These are phyloP conservation scores for Paramecium sonneborni DNA, from an alignment of 73 alveolate genomes.

Conservation along the genomic window DNA sequence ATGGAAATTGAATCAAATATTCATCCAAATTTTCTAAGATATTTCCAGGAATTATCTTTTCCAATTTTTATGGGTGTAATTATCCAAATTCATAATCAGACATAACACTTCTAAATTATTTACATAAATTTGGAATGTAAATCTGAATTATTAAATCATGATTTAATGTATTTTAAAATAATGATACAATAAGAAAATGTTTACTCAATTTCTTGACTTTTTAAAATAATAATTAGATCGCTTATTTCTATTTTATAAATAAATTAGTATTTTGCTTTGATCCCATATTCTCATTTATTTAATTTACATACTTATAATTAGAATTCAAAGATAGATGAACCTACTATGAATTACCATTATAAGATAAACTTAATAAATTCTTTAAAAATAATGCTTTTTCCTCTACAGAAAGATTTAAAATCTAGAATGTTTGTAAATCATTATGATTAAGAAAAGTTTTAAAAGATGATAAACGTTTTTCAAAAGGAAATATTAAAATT, in stretches of 20 bases:
- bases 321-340: background rate
- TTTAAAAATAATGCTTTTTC: background rate
- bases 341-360: background rate
- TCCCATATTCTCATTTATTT: background rate
- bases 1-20: background rate
- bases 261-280: background rate
- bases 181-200: background rate
- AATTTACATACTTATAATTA: background rate
- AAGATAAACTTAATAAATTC: background rate
- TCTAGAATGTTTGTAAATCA: background rate
- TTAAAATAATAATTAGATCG: background rate
- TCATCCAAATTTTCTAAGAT: background rate
- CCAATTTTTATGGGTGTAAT: background rate
- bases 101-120: slow-evolving; percentile 8
- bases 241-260: slow-evolving; percentile 13
- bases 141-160: background rate
- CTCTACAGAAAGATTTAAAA: background rate
- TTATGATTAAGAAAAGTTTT: slow-evolving; percentile 43
- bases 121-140: slow-evolving; percentile 4
- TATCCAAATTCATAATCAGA: background rate
- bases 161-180: background rate
- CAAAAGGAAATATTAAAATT: slow-evolving; percentile 7
- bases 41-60: background rate
- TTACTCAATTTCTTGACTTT: background rate
- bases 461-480: background rate